Conservation (phyloP, 1,284 basidiomycete genomes). For the Heterobasidion occidentale region DNA sequence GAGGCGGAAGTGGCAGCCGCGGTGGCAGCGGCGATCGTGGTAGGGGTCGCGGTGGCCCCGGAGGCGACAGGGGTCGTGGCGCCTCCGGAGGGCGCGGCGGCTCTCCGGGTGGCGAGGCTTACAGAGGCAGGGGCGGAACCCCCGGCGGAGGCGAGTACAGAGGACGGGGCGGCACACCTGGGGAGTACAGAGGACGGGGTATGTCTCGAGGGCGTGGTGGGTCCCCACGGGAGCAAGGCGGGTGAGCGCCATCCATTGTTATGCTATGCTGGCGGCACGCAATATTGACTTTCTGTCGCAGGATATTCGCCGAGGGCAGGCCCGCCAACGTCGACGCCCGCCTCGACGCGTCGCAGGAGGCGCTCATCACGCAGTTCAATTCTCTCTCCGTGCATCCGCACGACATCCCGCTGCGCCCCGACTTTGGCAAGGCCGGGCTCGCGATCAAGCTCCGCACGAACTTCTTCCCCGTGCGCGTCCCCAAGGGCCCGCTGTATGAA, state of each 20-base stretch:
- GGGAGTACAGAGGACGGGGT: slow-evolving; percentile 25
- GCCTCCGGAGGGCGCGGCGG: slow-evolving; percentile 9
- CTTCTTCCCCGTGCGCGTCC: slow-evolving; percentile 64
- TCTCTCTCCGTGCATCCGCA: slow-evolving; percentile 30
- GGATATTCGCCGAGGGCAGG: slow-evolving; percentile 42
- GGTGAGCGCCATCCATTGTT: slow-evolving; percentile 30
- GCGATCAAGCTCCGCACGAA: slow-evolving; percentile 63
- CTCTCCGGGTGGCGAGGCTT: slow-evolving; percentile 3
- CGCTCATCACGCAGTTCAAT: slow-evolving; percentile 43
- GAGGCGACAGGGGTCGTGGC: slow-evolving; percentile 1
- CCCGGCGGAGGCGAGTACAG: slow-evolving; percentile 19
- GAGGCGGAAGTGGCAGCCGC: slow-evolving; percentile 5
- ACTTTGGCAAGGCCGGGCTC: slow-evolving; percentile 53
- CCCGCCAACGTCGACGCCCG: slow-evolving; percentile 51
- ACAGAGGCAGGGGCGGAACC: slow-evolving; percentile 14
- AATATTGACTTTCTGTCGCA: slow-evolving; percentile 18
- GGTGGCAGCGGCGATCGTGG: slow-evolving; percentile 8
- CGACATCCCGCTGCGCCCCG: slow-evolving; percentile 60
- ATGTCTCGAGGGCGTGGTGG: slow-evolving; percentile 25
- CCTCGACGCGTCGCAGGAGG: slow-evolving; percentile 50
- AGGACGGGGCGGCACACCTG: slow-evolving; percentile 24
- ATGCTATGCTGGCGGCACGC: not conserved
- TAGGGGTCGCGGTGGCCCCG: slow-evolving; percentile 8
- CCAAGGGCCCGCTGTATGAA: slow-evolving; percentile 54
- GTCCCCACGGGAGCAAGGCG: slow-evolving; percentile 31